A percentile compares a stretch with the other conserved stretches of the same genome.
Evolutionary conservation across 805 yeast species (phyloP).

Genomic region (Metschnikowia chrysomelidarum): DNA sequence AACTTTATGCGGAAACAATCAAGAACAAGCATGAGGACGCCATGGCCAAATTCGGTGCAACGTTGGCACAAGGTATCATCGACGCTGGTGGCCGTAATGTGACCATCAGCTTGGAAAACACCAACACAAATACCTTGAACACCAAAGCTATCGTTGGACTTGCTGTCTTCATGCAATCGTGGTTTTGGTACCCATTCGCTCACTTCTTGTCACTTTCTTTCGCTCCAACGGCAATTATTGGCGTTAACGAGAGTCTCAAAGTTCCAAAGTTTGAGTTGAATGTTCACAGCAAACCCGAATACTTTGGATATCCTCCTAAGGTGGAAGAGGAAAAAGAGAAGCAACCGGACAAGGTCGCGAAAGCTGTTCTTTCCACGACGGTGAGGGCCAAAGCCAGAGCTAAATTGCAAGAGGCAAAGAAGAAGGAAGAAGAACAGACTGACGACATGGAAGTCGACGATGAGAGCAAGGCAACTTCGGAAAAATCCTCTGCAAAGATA

Average conservation of each 20-base stretch:
- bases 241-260: slow-evolving; percentile 79
- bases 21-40: slow-evolving; percentile 93
- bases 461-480: slow-evolving; percentile 14
- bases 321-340: slow-evolving; percentile 74
- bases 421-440: slow-evolving; percentile 48
- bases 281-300: slow-evolving; percentile 76
- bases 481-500: slow-evolving; percentile 11
- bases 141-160: slow-evolving; percentile 90
- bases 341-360: slow-evolving; percentile 83
- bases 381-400: slow-evolving; percentile 93
- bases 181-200: slow-evolving; percentile 98
- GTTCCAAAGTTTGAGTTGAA: slow-evolving; percentile 80
- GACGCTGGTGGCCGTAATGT: slow-evolving; percentile 99
- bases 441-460: slow-evolving; percentile 45
- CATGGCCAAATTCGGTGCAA: slow-evolving; percentile 95
- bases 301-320: slow-evolving; percentile 89
- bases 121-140: slow-evolving; percentile 86
- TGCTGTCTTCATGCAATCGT: slow-evolving; percentile 84
- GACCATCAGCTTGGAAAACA: slow-evolving; percentile 86
- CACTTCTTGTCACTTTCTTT: slow-evolving; percentile 91
- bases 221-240: slow-evolving; percentile 87
- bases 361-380: slow-evolving; percentile 93
- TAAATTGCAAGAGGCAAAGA: slow-evolving; percentile 54
- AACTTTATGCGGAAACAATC: slow-evolving; percentile 71
- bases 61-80: slow-evolving; percentile 93